Evolutionary conservation across 2,329 filamentous ascomycete species (phyloP), one percentile per base, ranked within the genome.

Genomic region (Ceratocystis diversiconidia): DNA sequence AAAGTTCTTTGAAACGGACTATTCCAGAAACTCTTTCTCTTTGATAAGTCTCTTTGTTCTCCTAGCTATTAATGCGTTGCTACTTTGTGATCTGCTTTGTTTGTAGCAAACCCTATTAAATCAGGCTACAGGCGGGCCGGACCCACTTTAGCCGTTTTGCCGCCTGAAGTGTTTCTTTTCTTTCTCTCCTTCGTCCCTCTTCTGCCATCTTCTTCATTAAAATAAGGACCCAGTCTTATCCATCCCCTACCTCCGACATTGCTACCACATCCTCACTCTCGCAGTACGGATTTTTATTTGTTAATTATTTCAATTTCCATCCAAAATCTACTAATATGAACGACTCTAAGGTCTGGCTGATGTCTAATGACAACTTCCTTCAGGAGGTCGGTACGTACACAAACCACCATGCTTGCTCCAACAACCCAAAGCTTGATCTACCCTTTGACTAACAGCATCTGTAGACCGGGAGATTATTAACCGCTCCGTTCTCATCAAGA

Each of bases 401-500:
- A 61, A 55, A 19, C 41, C 30, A 30, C 19, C 17, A 17, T 30
- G 17, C 48, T 22, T 28, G 62, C 55, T 12, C 28, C 28, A 41
- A 30, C n/a, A 50, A 48, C 22, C 10, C 57, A 12, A 41, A 25
- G 22, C 57, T 30, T 41, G 36, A 41, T 41, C 30, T 12, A 7
- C 8, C 22, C 43, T 28, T 41, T 22, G 30, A 22, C n/a, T 30
- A n/a, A 61, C 68, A 66, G 57, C 65, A 67, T 68, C 67, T 30
- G 62, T 68, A 89, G 91, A 95, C 69, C 89, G 90, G 69, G 80
- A 84, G 46, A 89, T 97, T 68, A 90, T 89, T 52, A 90, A 96
- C 80, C 89, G 92, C 70, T 96, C 90, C 2, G 85, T 96, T 72
- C 82, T 99, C 64, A 95, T 99, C 80, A 96, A 96, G 85, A 96